These are phyloP conservation scores for Botrytis byssoidea DNA, from an alignment of 2,329 filamentous ascomycete species.

Conservation along the genomic window DNA sequence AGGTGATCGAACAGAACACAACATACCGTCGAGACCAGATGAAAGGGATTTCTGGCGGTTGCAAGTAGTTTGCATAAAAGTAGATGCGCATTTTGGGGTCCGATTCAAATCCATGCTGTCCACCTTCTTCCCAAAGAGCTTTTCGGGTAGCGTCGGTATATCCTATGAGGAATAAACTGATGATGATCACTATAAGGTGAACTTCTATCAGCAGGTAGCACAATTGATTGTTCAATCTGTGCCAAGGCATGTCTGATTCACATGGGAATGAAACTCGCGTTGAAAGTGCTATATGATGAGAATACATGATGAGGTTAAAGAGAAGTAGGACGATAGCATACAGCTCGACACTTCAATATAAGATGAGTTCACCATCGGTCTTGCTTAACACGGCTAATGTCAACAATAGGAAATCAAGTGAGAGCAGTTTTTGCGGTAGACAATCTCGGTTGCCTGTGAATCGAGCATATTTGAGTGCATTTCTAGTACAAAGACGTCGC, in stretches of 20 bases:
- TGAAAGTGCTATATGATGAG: neutral
- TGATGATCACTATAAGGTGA: neutral
- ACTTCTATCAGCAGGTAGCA: neutral
- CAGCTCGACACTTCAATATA: neutral
- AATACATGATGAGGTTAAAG: neutral
- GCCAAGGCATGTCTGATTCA: neutral
- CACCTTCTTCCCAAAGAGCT: neutral
- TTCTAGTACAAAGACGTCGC: neutral
- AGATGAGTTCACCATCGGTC: neutral
- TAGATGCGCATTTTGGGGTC: neutral
- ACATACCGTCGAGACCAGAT: neutral
- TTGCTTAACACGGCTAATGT: neutral
- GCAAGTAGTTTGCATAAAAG: neutral
- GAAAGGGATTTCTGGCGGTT: neutral
- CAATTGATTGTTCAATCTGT: accelerated
- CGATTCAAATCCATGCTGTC: neutral
- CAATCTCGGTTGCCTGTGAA: neutral
- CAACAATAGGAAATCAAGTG: neutral
- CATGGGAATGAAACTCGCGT: neutral
- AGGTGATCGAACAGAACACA: neutral
- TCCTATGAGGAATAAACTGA: neutral
- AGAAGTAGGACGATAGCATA: neutral
- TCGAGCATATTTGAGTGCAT: neutral
- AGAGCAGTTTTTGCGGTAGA: neutral
- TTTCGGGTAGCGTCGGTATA: neutral